A percentile compares a stretch with the other conserved stretches of the same genome.
phyloP scores from a whole-genome alignment of 192 early-diverging fungal species.

The Mortierella hygrophila region DNA sequence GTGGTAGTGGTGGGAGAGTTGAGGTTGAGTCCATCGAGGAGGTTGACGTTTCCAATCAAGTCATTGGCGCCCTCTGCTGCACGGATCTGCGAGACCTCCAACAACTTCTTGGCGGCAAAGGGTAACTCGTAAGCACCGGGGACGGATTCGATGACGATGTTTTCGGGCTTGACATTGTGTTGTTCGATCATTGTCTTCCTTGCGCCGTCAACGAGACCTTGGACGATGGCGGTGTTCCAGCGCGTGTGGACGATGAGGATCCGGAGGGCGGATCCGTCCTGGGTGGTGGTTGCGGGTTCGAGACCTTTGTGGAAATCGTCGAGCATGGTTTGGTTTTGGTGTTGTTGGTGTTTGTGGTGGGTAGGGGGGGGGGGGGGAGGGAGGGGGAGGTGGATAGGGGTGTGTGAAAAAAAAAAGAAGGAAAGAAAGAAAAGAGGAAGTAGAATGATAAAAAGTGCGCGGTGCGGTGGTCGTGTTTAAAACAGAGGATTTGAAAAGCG shows the following conservation, averaged over 20 bases:
- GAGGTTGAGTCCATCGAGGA: slow-evolving; percentile 57
- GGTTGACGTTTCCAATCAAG: slow-evolving; percentile 61
- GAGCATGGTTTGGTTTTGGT: slow-evolving; percentile 27
- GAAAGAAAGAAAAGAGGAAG: neutral
- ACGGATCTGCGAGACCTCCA: slow-evolving; percentile 75
- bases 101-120: slow-evolving; percentile 83
- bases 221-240: slow-evolving; percentile 93
- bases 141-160: slow-evolving; percentile 85
- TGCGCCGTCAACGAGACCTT: slow-evolving; percentile 83
- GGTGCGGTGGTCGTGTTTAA: neutral
- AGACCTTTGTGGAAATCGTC: slow-evolving; percentile 84
- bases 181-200: slow-evolving; percentile 71
- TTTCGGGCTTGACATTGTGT: slow-evolving; percentile 75
- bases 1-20: slow-evolving; percentile 30
- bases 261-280: slow-evolving; percentile 76
- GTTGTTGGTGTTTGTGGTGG: neutral
- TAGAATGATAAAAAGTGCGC: neutral
- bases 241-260: slow-evolving; percentile 92
- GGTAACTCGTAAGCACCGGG: slow-evolving; percentile 97
- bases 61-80: slow-evolving; percentile 68
- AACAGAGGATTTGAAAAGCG: neutral
- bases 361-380: neutral
- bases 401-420: neutral
- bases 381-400: neutral
- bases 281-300: slow-evolving; percentile 60